Conservation (phyloP, 2,329 filamentous ascomycete genomes). For the Coniella lustricola region DNA sequence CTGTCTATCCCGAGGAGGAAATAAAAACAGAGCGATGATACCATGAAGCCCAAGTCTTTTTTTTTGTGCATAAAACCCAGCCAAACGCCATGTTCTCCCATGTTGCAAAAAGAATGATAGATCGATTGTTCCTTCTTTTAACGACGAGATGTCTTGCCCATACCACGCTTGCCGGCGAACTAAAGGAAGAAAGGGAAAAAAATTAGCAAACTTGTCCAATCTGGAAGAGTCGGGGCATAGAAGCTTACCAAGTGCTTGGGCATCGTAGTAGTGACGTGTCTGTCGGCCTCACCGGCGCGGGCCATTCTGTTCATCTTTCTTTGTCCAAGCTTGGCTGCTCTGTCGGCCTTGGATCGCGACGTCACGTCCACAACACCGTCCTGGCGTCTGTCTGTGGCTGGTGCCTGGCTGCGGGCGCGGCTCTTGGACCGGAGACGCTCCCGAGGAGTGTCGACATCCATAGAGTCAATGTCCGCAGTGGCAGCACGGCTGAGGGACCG, state of each 20-base stretch:
- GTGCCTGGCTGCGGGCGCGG: slow-evolving; percentile 53
- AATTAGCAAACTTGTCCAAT: slow-evolving; percentile 25
- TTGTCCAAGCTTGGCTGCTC: slow-evolving; percentile 82
- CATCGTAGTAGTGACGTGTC: slow-evolving; percentile 74
- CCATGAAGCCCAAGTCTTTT: slow-evolving; percentile 7
- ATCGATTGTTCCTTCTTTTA: slow-evolving; percentile 31
- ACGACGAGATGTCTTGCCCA: slow-evolving; percentile 77
- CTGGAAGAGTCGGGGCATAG: not conserved
- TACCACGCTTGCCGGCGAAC: slow-evolving; percentile 86
- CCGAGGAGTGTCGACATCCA: slow-evolving; percentile 62
- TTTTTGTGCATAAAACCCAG: not conserved
- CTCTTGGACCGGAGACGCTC: slow-evolving; percentile 67
- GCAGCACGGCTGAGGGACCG: slow-evolving; percentile 58
- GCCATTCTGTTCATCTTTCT: slow-evolving; percentile 99
- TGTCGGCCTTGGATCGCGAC: slow-evolving; percentile 71
- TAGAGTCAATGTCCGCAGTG: slow-evolving; percentile 60
- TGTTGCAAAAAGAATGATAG: not conserved
- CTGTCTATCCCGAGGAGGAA: not conserved
- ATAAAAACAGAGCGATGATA: not conserved
- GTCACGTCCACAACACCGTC: slow-evolving; percentile 68
- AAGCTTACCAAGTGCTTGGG: slow-evolving; percentile 82
- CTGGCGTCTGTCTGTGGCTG: slow-evolving; percentile 58
- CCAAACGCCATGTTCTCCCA: slow-evolving; percentile 14
- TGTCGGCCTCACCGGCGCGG: slow-evolving; percentile 91
- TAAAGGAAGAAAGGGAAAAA: slow-evolving; percentile 32